phyloP scores from a whole-genome alignment of 345 rosid genomes.

The Citrus sp. region DNA sequence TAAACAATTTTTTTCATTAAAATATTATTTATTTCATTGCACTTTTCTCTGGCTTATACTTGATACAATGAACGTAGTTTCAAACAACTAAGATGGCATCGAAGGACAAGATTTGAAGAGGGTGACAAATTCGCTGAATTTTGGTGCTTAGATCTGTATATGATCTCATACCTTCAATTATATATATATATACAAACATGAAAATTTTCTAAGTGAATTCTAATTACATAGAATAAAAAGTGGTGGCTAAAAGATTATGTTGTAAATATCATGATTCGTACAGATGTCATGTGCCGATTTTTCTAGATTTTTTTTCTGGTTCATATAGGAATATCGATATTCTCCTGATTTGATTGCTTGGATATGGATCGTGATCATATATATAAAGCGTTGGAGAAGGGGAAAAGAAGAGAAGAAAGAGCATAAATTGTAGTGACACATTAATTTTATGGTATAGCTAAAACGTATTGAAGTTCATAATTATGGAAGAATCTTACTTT shows the following conservation, averaged over 20 bases:
- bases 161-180: background rate
- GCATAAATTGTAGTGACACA: background rate
- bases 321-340: background rate
- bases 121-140: background rate
- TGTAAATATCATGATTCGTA: background rate
- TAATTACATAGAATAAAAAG: background rate
- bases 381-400: too few species aligned
- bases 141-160: background rate
- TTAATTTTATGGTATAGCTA: background rate
- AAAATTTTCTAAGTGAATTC: background rate
- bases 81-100: background rate
- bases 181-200: background rate
- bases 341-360: background rate
- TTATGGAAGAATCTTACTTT: background rate
- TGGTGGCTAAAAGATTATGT: background rate
- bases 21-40: background rate
- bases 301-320: background rate
- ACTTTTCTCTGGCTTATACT: background rate
- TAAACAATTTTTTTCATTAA: background rate
- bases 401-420: background rate
- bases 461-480: too few species aligned
- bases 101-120: background rate
- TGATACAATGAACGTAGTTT: conserved; percentile 7
- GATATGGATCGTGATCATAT: background rate
- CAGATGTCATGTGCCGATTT: background rate